These are phyloP conservation scores for Chlorella sp. DNA, from an alignment of 139 green algal genomes.

Conservation along the genomic window DNA sequence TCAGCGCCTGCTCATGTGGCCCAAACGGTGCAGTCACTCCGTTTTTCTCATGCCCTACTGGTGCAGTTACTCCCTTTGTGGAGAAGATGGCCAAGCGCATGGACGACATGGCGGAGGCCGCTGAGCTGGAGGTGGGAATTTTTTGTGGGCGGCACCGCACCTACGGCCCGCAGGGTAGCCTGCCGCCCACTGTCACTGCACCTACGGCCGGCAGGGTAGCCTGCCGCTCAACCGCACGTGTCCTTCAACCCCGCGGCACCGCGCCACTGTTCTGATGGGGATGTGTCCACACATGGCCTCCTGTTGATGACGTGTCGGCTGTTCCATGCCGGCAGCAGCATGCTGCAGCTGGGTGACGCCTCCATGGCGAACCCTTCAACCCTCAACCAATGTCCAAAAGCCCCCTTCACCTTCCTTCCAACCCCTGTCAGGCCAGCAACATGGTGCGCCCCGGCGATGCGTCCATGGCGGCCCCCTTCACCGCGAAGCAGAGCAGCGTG, in stretches of 20 bases:
- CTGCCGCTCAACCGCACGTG: too few species aligned
- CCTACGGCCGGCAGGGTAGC: too few species aligned
- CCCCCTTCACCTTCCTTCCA: neutral
- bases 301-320: too few species aligned
- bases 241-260: too few species aligned
- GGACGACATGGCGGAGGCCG: constrained; percentile 70
- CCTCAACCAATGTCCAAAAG: constrained; percentile 33
- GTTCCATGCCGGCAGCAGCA: constrained; percentile 31
- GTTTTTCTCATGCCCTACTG: too few species aligned
- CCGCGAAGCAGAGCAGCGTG: constrained; percentile 79
- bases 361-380: constrained; percentile 82
- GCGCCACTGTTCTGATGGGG: too few species aligned
- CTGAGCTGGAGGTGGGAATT: constrained; percentile 18
- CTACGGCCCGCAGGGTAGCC: too few species aligned
- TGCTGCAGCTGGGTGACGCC: constrained; percentile 86
- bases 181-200: too few species aligned
- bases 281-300: too few species aligned
- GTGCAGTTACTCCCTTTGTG: constrained; percentile 52
- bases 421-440: constrained; percentile 15
- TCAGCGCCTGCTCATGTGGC: too few species aligned
- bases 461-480: constrained; percentile 92
- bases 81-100: constrained; percentile 75
- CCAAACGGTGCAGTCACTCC: too few species aligned
- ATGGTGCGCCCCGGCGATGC: constrained; percentile 90
- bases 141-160: too few species aligned